These are phyloP conservation scores for Candida gigantensis DNA, from an alignment of 1,139 yeast species.

Conservation along the genomic window DNA sequence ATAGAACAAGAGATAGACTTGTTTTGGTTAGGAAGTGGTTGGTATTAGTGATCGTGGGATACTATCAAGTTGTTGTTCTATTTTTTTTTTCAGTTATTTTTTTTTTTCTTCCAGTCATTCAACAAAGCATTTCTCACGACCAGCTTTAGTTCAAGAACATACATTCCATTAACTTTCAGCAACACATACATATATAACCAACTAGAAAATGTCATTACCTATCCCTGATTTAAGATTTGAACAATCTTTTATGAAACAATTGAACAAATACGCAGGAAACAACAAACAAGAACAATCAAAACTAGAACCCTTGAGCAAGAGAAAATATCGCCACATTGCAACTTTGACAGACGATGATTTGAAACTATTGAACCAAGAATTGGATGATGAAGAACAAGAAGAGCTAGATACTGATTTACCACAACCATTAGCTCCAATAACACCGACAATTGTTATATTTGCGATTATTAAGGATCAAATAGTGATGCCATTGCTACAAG, in stretches of 20 bases:
- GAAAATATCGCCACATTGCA: conserved; percentile 5
- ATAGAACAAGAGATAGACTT: no score
- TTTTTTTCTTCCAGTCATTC: not conserved
- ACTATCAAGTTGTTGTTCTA: conserved; percentile 3
- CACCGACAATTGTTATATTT: conserved; percentile 50
- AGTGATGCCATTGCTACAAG: conserved; percentile 63
- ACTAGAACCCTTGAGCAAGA: not conserved
- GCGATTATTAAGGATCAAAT: conserved; percentile 66
- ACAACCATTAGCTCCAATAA: conserved; percentile 37
- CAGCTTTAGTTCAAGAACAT: no score
- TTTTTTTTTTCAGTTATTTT: not conserved
- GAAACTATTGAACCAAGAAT: conserved; percentile 20
- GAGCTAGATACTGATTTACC: conserved; percentile 13
- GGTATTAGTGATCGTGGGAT: conserved; percentile 1
- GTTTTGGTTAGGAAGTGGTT: conserved; percentile 2
- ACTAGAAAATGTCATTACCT: conserved; percentile 22
- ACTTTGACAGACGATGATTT: conserved; percentile 28
- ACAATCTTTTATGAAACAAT: conserved; percentile 54
- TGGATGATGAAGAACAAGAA: conserved; percentile 27
- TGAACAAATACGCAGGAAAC: conserved; percentile 36
- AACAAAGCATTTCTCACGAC: no score
- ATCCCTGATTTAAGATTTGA: conserved; percentile 73
- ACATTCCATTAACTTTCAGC: not conserved
- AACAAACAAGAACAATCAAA: conserved; percentile 6
- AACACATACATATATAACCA: not conserved